Evolutionary conservation across 306 rosid species (phyloP).

Genomic region (Cucumis hystrix): DNA sequence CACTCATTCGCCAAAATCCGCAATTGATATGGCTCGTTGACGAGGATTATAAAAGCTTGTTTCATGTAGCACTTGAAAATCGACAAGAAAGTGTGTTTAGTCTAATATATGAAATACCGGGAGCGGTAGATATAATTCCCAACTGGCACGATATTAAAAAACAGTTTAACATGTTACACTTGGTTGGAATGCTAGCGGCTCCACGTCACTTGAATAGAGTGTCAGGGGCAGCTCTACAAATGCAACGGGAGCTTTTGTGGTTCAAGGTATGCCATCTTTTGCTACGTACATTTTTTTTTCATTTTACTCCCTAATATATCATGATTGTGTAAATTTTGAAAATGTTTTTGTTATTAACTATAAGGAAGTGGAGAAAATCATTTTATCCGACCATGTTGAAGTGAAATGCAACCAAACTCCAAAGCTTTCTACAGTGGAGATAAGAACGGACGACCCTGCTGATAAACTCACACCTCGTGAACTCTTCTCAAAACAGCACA

Average conservation of each 20-base stretch:
- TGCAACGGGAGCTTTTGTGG: slow-evolving; percentile 22
- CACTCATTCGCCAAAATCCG: slow-evolving; percentile 8
- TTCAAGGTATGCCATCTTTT: slow-evolving; percentile 2
- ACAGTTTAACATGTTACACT: slow-evolving; percentile 10
- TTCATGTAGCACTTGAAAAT: slow-evolving; percentile 13
- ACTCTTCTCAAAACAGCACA: too few species aligned
- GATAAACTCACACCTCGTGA: background rate
- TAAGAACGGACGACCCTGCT: too few species aligned
- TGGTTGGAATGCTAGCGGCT: slow-evolving; percentile 13
- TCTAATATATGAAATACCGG: slow-evolving; percentile 9
- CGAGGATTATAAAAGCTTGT: background rate
- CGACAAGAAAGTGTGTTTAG: slow-evolving; percentile 12
- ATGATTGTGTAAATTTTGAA: too few species aligned
- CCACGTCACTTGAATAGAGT: slow-evolving; percentile 7
- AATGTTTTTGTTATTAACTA: too few species aligned
- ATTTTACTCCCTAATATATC: too few species aligned
- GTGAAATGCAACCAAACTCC: too few species aligned
- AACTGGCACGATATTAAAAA: background rate
- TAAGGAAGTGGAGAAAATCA: too few species aligned
- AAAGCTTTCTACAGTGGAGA: too few species aligned
- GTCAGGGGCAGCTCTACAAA: slow-evolving; percentile 23
- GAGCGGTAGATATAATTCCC: background rate
- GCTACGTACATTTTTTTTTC: too few species aligned
- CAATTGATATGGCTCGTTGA: slow-evolving; percentile 15
- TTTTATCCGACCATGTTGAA: too few species aligned